phyloP scores from a whole-genome alignment of 139 green algal genomes.

The Penium margaritaceum region DNA sequence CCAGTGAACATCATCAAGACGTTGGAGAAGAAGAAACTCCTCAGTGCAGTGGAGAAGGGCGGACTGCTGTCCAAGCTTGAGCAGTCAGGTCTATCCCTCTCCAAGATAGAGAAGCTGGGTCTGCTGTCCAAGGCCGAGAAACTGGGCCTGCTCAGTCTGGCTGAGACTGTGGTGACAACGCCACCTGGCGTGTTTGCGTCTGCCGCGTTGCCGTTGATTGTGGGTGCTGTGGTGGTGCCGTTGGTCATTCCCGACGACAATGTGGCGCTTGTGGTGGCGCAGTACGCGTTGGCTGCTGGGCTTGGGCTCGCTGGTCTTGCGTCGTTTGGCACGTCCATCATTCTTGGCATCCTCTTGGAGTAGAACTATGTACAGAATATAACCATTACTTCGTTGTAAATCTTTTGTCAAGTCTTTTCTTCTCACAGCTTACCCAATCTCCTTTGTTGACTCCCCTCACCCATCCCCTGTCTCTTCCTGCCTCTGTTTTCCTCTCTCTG shows the following conservation, averaged over 20 bases:
- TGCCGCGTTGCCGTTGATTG: conserved; percentile 17
- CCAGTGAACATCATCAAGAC: conserved; percentile 37
- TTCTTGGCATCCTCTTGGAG: conserved; percentile 20
- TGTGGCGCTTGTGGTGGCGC: conserved; percentile 14
- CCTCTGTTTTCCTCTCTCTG: too few species aligned
- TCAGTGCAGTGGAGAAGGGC: conserved; percentile 50
- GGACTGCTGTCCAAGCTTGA: conserved; percentile 61
- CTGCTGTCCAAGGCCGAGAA: conserved; percentile 59
- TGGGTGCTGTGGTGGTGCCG: conserved; percentile 19
- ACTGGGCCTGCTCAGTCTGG: conserved; percentile 29
- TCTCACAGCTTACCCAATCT: too few species aligned
- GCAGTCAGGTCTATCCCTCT: conserved; percentile 61
- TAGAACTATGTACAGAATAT: too few species aligned
- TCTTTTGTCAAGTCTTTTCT: too few species aligned
- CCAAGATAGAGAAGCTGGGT: conserved; percentile 64
- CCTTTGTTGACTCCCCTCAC: too few species aligned
- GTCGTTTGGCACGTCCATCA: conserved; percentile 2
- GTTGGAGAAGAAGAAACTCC: conserved; percentile 45
- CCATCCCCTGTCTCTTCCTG: too few species aligned
- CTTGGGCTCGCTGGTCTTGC: neutral
- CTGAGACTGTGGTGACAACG: conserved; percentile 36
- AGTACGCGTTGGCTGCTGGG: conserved; percentile 26
- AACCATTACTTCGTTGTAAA: too few species aligned
- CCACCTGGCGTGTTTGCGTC: conserved; percentile 30
- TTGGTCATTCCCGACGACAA: conserved; percentile 34